phyloP scores from a whole-genome alignment of 2,329 filamentous ascomycete genomes.

The Ceratocystis albifundus region DNA sequence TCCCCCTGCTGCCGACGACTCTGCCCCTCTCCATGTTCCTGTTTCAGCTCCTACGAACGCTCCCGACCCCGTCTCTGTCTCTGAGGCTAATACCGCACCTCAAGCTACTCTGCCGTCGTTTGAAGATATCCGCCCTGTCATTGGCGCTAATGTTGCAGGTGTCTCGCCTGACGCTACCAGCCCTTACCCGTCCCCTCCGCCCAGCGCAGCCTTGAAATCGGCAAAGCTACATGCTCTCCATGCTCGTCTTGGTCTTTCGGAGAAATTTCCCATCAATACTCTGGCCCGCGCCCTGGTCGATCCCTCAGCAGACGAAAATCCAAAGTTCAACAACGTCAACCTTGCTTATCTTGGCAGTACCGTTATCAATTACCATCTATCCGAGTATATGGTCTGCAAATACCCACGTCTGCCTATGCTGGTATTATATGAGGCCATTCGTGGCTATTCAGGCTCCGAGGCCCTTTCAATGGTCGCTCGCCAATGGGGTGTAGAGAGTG shows the following conservation, averaged over 20 bases:
- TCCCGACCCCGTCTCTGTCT: slow-evolving; percentile 24
- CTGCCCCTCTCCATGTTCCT: slow-evolving; percentile 24
- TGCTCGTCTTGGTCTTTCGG: slow-evolving; percentile 71
- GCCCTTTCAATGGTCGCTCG: slow-evolving; percentile 61
- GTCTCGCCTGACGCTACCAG: slow-evolving; percentile 29
- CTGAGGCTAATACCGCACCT: slow-evolving; percentile 21
- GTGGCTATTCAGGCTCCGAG: slow-evolving; percentile 66
- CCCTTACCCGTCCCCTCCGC: slow-evolving; percentile 58
- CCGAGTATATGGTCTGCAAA: slow-evolving; percentile 76
- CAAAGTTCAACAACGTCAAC: slow-evolving; percentile 77
- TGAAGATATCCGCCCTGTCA: slow-evolving; percentile 23
- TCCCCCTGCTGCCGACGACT: slow-evolving; percentile 27
- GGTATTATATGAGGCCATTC: slow-evolving; percentile 77
- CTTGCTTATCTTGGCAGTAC: slow-evolving; percentile 71
- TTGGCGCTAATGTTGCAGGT: slow-evolving; percentile 28
- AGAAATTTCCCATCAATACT: slow-evolving; percentile 71
- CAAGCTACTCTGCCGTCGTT: slow-evolving; percentile 18
- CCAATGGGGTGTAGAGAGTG: slow-evolving; percentile 86
- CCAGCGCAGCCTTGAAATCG: slow-evolving; percentile 55
- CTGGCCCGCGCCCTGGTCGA: slow-evolving; percentile 80
- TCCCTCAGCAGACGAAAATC: slow-evolving; percentile 66
- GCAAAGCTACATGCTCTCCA: slow-evolving; percentile 89
- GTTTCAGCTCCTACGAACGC: slow-evolving; percentile 26
- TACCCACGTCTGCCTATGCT: slow-evolving; percentile 83
- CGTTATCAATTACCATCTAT: slow-evolving; percentile 76